Conservation (phyloP, 768 basidiomycete genomes). For the Mycena metata region DNA sequence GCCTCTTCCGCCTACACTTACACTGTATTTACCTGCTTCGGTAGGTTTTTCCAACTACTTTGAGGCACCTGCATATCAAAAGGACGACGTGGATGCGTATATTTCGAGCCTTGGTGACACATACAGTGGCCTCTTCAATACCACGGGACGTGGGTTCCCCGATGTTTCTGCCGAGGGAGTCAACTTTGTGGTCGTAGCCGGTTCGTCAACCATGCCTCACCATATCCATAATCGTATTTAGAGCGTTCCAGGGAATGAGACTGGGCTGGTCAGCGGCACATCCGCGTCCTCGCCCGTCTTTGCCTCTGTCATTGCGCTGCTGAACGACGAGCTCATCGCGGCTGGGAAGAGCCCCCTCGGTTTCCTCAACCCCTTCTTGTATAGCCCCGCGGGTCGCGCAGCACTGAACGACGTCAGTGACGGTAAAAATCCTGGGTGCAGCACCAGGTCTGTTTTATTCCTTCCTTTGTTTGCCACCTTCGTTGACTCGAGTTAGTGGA, state of each 20-base stretch:
- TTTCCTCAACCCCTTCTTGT: too few relatives aligned
- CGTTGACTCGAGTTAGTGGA: slow-evolving; percentile 2
- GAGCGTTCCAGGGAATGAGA: slow-evolving; percentile 12
- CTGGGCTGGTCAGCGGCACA: slow-evolving; percentile 52
- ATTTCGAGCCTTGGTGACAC: slow-evolving; percentile 40
- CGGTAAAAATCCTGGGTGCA: slow-evolving; percentile 40
- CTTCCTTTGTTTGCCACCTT: background rate
- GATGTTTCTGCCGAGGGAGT: slow-evolving; percentile 33
- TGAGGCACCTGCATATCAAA: slow-evolving; percentile 50
- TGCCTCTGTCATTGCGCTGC: too few relatives aligned
- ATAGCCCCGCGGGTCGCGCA: slow-evolving; percentile 36
- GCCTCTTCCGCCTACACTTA: slow-evolving; percentile 12
- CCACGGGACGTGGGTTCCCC: slow-evolving; percentile 37
- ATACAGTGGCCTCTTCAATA: too few relatives aligned
- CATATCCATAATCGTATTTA: background rate
- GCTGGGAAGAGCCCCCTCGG: too few relatives aligned
- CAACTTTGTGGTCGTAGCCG: slow-evolving; percentile 27
- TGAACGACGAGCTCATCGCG: too few relatives aligned
- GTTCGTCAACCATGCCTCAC: slow-evolving; percentile 10
- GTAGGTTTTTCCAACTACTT: slow-evolving; percentile 59
- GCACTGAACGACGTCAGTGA: slow-evolving; percentile 51
- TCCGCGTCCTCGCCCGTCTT: slow-evolving; percentile 55
- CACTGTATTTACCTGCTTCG: slow-evolving; percentile 33
- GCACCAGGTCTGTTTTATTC: slow-evolving; percentile 14
- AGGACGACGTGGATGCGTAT: slow-evolving; percentile 45